A percentile compares a stretch with the other conserved stretches of the same genome.
These are phyloP conservation scores for Myxozyma melibiosi DNA, from an alignment of 805 yeast genomes.

Conservation along the genomic window DNA sequence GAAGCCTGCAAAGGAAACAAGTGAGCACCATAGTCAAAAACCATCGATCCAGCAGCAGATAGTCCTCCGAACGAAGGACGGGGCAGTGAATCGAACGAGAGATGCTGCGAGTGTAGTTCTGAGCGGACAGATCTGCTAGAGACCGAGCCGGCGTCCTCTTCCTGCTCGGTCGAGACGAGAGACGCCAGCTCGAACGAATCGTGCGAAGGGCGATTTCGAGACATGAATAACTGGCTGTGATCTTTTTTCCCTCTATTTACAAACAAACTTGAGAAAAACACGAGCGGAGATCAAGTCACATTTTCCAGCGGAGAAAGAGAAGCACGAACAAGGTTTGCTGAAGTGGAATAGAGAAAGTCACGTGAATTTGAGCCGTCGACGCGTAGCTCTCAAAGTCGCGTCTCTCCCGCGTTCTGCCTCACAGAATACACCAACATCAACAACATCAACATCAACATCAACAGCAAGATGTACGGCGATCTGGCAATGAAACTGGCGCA, in stretches of 20 bases:
- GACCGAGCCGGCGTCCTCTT: background rate
- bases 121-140: slow-evolving; percentile 1
- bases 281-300: too few relatives aligned
- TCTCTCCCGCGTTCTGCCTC: background rate
- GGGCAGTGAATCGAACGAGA: slow-evolving; percentile 10
- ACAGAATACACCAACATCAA: background rate
- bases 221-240: too few relatives aligned
- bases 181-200: slow-evolving; percentile 43
- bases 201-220: background rate
- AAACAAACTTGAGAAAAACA: too few relatives aligned
- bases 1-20: slow-evolving; percentile 38
- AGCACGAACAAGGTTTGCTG: too few relatives aligned
- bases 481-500: slow-evolving; percentile 75
- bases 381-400: slow-evolving; percentile 3
- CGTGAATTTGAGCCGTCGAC: slow-evolving; percentile 1
- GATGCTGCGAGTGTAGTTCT: background rate
- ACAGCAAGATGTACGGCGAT: slow-evolving; percentile 77
- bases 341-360: too few relatives aligned
- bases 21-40: slow-evolving; percentile 38
- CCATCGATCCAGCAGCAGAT: slow-evolving; percentile 4
- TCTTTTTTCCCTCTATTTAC: too few relatives aligned
- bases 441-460: background rate
- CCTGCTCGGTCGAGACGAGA: slow-evolving; percentile 39
- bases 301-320: too few relatives aligned
- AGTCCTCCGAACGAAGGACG: slow-evolving; percentile 13